Evolutionary conservation across 768 basidiomycete genomes (phyloP), one percentile per base, ranked within the genome.

Genomic region (Trametes elegans): DNA sequence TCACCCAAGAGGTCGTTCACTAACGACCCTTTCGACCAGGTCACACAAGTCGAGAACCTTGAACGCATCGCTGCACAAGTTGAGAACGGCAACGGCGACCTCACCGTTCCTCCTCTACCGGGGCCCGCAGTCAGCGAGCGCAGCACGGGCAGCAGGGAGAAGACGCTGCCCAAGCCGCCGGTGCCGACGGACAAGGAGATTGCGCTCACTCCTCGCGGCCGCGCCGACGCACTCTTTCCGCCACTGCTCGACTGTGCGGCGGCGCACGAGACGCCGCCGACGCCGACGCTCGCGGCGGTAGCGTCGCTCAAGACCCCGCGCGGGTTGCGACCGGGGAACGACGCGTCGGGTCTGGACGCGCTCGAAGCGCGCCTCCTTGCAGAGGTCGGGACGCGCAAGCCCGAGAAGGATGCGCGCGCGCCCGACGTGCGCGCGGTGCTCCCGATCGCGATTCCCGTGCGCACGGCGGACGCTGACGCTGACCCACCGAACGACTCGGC

Each of bases 21-120:
- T 10, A 66, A 69, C 7, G 74, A 77, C 48, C 73, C 74, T 1
- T 66, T 76, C 50, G 69, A 70, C 32, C 67, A 71, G 19, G 66
- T 68, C 9, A 68, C 74, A 2, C 70, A 82, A n/a, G 87, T 92
- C 7, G 81, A 82, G 55, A 74, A 78, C 57, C 74, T 92, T 48
- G 90, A 92, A 70, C 76, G 79, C 67, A 83, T 93, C 76, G 89
- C 86, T 0, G 85, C 81, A 28, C 79, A 79, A 52, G 83, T 80
- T 0, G 77, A 65, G 16, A 59, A 60, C n/a, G n/a, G n/a, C n/a
- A n/a, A n/a, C n/a, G 19, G 61, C 68, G 41, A 56, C 29, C 9
- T 53, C 55, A n/a, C n/a, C n/a, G n/a, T n/a, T 21, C 60, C 56
- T 10, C 53, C 44, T 11, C 50, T 50, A 5, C 27, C 61, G 13